Conservation (phyloP, 2,329 filamentous ascomycete species). For the Aplosporella prunicola region DNA sequence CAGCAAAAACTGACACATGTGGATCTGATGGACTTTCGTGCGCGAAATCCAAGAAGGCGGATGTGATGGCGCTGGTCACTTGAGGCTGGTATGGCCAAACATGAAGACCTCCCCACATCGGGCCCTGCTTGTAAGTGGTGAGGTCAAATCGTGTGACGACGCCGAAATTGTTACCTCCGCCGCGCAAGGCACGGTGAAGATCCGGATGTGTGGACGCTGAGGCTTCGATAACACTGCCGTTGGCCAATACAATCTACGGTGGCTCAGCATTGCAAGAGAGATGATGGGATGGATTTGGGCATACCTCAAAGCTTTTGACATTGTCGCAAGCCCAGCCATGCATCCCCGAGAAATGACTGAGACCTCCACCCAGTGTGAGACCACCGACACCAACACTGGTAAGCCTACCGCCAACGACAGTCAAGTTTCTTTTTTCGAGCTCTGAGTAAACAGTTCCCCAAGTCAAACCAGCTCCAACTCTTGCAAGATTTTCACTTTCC, state of each 20-base stretch:
- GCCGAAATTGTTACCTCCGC: constrained; percentile 6
- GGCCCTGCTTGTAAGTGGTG: neutral
- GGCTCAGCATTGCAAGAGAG: neutral
- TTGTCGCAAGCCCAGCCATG: constrained; percentile 18
- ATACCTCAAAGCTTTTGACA: neutral
- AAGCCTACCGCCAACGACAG: constrained; percentile 4
- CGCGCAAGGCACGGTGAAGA: constrained; percentile 1
- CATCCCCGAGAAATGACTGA: constrained; percentile 19
- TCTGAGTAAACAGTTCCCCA: neutral
- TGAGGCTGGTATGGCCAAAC: neutral
- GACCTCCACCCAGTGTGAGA: constrained; percentile 20
- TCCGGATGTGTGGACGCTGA: constrained; percentile 8
- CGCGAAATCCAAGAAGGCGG: neutral
- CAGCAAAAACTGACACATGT: neutral
- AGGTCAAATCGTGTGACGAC: constrained; percentile 4
- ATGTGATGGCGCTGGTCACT: neutral
- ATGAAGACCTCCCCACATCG: constrained; percentile 1
- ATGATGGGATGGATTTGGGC: too few relatives aligned
- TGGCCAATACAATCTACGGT: neutral
- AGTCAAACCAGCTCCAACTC: too few relatives aligned
- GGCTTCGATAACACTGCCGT: neutral
- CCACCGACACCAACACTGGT: constrained; percentile 17
- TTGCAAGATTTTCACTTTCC: too few relatives aligned
- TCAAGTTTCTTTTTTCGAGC: neutral
- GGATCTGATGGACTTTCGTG: neutral